A percentile compares a stretch with the other conserved stretches of the same genome.
Conservation (phyloP, 345 rosid species). For the Hibiscus syriacus region DNA sequence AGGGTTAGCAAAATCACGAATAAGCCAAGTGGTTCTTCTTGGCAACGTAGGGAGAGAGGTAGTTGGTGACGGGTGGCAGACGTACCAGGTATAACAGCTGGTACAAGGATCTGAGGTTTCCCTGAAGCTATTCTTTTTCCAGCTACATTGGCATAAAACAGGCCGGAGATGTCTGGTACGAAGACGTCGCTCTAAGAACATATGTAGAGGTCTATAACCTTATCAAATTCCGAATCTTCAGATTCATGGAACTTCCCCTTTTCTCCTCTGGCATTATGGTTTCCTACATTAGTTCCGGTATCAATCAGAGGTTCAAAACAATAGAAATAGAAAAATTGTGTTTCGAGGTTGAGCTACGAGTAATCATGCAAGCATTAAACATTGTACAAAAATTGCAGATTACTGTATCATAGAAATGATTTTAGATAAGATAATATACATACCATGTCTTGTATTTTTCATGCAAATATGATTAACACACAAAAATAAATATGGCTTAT, state of each 20-base stretch:
- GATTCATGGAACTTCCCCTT: slow-evolving; percentile 60
- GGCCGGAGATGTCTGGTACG: slow-evolving; percentile 91
- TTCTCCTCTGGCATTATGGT: slow-evolving; percentile 76
- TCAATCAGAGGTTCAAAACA: slow-evolving; percentile 7
- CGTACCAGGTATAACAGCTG: slow-evolving; percentile 54
- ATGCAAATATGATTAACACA: too few species aligned
- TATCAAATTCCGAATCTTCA: slow-evolving; percentile 71
- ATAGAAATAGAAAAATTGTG: neutral
- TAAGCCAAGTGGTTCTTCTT: slow-evolving; percentile 93
- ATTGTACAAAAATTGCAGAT: neutral
- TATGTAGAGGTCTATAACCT: slow-evolving; percentile 77
- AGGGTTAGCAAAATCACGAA: slow-evolving; percentile 73
- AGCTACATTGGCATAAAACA: slow-evolving; percentile 92
- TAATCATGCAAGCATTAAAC: neutral
- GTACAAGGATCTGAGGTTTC: slow-evolving; percentile 76
- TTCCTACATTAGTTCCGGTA: slow-evolving; percentile 48
- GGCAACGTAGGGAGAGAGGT: slow-evolving; percentile 71
- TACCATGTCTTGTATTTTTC: too few species aligned
- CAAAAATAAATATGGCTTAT: too few species aligned
- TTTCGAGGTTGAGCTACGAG: neutral
- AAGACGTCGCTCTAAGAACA: slow-evolving; percentile 78
- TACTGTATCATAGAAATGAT: too few species aligned
- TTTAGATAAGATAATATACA: too few species aligned
- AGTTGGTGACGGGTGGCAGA: slow-evolving; percentile 43
- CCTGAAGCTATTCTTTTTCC: slow-evolving; percentile 91